Percentiles rank a stretch among this genome's conserved stretches.
Conservation (phyloP, 1,284 basidiomycete species). For the Leccinum fuscescens region DNA sequence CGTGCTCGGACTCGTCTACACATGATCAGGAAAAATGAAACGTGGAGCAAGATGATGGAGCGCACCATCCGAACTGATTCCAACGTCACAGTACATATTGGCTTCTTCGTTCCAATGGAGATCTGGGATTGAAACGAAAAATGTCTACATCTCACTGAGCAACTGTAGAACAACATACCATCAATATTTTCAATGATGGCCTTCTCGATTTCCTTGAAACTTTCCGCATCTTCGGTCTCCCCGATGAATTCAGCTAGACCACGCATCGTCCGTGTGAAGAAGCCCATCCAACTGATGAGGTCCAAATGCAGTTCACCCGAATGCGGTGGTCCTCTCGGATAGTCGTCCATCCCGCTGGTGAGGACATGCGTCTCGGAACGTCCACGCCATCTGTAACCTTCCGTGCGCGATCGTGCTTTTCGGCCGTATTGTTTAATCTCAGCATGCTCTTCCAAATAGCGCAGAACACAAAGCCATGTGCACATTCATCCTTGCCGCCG, state of each 20-base stretch:
- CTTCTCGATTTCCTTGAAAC: constrained; percentile 74
- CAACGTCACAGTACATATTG: constrained; percentile 91
- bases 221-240: constrained; percentile 75
- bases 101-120: constrained; percentile 89
- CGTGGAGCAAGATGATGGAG: constrained; percentile 8
- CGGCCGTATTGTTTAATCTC: constrained; percentile 2
- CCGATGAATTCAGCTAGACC: constrained; percentile 83
- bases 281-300: constrained; percentile 93
- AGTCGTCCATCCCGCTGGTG: too few relatives aligned
- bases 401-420: too few relatives aligned
- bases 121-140: constrained; percentile 46
- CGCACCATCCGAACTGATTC: constrained; percentile 79
- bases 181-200: constrained; percentile 86
- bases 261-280: constrained; percentile 87
- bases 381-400: too few relatives aligned
- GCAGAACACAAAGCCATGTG: constrained; percentile 99
- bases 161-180: constrained; percentile 45
- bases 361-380: too few relatives aligned
- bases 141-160: constrained; percentile 4
- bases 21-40: constrained; percentile 6
- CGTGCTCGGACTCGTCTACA: constrained; percentile 83
- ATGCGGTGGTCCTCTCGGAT: too few relatives aligned
- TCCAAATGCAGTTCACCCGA: constrained; percentile 80
- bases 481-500: constrained; percentile 93
- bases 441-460: constrained; percentile 76